These are phyloP conservation scores for Leptodontidium sp. DNA, from an alignment of 2,329 filamentous ascomycete genomes.

Conservation along the genomic window DNA sequence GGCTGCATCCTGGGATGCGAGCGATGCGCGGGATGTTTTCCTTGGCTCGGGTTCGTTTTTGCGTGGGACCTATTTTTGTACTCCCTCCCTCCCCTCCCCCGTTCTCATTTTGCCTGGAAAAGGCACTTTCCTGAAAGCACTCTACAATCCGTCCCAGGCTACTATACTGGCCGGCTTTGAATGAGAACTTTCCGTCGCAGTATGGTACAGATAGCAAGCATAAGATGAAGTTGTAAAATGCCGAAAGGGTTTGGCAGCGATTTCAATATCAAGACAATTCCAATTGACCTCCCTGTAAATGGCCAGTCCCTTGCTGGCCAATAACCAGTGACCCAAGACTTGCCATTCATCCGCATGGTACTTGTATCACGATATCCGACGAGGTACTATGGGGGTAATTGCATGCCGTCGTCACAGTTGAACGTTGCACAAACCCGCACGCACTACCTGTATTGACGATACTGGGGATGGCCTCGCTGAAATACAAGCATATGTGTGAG, in stretches of 20 bases:
- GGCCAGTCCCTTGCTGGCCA: slow-evolving; percentile 6
- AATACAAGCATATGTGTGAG: not conserved
- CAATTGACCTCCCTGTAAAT: not conserved
- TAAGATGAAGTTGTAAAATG: not conserved
- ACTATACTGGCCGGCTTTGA: not conserved
- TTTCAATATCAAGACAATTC: slow-evolving; percentile 4
- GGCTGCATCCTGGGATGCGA: not conserved
- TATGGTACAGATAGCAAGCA: not conserved
- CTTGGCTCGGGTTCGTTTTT: not conserved
- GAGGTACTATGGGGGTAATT: slow-evolving; percentile 10
- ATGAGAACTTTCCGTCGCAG: not conserved
- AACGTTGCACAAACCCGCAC: not conserved
- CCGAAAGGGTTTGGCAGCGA: not conserved
- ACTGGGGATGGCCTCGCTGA: not conserved
- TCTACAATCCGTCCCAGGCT: not conserved
- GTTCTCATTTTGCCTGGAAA: not conserved
- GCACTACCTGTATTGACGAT: not conserved
- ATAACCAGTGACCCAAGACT: slow-evolving; percentile 4
- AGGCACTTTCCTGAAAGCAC: not conserved
- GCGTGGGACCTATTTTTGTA: slow-evolving; percentile 18
- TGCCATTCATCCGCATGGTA: slow-evolving; percentile 10
- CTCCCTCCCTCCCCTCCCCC: not conserved
- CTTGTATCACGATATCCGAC: slow-evolving; percentile 14
- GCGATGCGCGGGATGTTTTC: not conserved
- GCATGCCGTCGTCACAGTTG: not conserved